phyloP scores from a whole-genome alignment of 202 grass and related monocot species.

The Saccharum hybrid region DNA sequence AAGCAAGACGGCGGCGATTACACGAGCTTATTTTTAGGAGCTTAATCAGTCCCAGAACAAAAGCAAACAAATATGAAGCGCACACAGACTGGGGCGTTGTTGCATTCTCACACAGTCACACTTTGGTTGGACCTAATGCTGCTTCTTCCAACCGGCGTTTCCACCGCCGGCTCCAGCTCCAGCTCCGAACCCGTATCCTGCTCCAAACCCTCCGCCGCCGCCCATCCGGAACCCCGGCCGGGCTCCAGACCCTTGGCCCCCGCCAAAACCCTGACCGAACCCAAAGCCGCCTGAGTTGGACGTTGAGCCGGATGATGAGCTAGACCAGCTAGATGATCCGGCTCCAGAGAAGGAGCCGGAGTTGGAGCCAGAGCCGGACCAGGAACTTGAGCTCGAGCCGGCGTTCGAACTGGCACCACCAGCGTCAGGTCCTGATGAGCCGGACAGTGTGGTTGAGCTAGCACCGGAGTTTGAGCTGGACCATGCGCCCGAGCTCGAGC shows the following conservation, averaged over 20 bases:
- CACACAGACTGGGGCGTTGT: background rate
- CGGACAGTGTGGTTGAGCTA: background rate
- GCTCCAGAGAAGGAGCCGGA: conserved; percentile 37
- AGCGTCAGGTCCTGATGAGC: background rate
- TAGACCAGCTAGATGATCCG: conserved; percentile 46
- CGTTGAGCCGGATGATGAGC: conserved; percentile 31
- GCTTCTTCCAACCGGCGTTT: conserved; percentile 25
- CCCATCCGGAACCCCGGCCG: conserved; percentile 20
- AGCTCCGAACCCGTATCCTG: background rate
- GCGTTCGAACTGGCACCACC: background rate
- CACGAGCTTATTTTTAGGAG: background rate
- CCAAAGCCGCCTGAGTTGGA: conserved; percentile 20
- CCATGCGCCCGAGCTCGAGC: conserved; percentile 35
- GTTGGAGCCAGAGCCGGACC: conserved; percentile 25
- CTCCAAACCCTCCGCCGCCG: conserved; percentile 30
- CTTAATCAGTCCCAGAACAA: background rate
- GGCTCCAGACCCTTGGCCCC: conserved; percentile 12
- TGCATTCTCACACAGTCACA: background rate
- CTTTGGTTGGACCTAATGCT: background rate
- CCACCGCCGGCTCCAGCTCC: background rate
- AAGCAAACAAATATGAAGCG: background rate
- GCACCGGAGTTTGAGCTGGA: conserved; percentile 46
- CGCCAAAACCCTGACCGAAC: conserved; percentile 11
- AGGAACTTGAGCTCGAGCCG: conserved; percentile 32
- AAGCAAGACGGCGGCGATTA: background rate